Conservation (phyloP, 192 early-diverging fungal species). For the Diversispora eburnea region DNA sequence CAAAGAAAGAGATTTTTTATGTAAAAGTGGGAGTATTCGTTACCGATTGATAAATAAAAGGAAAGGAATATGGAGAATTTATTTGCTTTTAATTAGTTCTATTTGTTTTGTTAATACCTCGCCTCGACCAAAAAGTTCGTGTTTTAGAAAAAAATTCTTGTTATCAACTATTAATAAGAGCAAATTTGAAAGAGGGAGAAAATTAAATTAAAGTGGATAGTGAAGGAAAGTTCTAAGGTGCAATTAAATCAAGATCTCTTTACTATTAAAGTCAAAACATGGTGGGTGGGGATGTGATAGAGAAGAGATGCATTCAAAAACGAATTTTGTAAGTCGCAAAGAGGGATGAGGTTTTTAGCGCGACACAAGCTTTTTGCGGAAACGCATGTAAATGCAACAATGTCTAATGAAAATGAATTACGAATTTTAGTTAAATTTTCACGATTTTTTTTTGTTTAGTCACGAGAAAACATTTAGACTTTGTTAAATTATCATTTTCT, state of each 20-base stretch:
- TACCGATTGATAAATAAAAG: neutral
- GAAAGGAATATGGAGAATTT: neutral
- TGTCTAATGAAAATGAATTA: too few species aligned
- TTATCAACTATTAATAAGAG: neutral
- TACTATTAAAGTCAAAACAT: neutral
- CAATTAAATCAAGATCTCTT: conserved; percentile 2
- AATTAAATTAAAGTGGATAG: neutral
- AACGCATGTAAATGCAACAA: too few species aligned
- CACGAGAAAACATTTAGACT: too few species aligned
- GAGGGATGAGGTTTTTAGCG: too few species aligned
- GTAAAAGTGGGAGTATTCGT: neutral
- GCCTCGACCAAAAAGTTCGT: conserved; percentile 7
- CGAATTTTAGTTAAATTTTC: too few species aligned
- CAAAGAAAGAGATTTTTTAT: too few species aligned
- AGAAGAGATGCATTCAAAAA: too few species aligned
- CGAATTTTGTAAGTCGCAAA: too few species aligned
- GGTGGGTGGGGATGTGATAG: neutral
- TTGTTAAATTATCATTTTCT: too few species aligned
- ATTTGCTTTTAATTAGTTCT: neutral
- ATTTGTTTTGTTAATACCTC: neutral
- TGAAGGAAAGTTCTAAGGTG: neutral
- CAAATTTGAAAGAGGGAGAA: neutral
- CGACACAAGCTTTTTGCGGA: too few species aligned
- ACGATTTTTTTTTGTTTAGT: too few species aligned
- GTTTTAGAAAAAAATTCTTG: neutral